Evolutionary conservation across 495 filamentous ascomycete species (phyloP).

Genomic region (Aspergillus nidulans): DNA sequence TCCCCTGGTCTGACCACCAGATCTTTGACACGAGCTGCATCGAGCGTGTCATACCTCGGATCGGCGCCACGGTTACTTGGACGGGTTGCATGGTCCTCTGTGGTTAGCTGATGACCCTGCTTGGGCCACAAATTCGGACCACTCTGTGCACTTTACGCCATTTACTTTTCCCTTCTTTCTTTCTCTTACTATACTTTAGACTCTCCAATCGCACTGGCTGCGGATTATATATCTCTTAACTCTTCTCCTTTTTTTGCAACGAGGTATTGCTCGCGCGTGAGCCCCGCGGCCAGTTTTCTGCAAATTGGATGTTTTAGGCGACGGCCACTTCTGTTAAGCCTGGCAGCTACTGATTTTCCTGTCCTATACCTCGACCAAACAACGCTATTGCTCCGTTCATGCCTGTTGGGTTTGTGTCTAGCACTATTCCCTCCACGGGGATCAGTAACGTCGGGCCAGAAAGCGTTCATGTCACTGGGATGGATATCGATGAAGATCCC

Average conservation of each 20-base stretch:
- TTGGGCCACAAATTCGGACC: conserved; percentile 11
- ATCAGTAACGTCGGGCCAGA: conserved; percentile 12
- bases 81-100: conserved; percentile 10
- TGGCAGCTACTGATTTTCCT: neutral
- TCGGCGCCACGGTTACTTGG: conserved; percentile 10
- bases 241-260: neutral
- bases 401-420: conserved; percentile 25
- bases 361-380: neutral
- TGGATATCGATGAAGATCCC: conserved; percentile 30
- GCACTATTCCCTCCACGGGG: conserved; percentile 5
- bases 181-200: conserved; percentile 20
- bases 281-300: neutral
- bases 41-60: conserved; percentile 1
- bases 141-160: neutral
- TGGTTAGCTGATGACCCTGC: conserved; percentile 10
- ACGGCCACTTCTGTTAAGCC: neutral
- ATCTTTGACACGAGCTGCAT: conserved; percentile 7
- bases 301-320: neutral
- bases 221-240: neutral
- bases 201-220: conserved; percentile 1
- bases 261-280: neutral
- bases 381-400: conserved; percentile 7
- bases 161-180: neutral
- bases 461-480: conserved; percentile 19
- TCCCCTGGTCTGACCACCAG: conserved; percentile 14